Percentiles rank a stretch among this genome's conserved stretches.
phyloP scores from a whole-genome alignment of 495 filamentous ascomycete genomes.

The Penicillium bialowiezense region DNA sequence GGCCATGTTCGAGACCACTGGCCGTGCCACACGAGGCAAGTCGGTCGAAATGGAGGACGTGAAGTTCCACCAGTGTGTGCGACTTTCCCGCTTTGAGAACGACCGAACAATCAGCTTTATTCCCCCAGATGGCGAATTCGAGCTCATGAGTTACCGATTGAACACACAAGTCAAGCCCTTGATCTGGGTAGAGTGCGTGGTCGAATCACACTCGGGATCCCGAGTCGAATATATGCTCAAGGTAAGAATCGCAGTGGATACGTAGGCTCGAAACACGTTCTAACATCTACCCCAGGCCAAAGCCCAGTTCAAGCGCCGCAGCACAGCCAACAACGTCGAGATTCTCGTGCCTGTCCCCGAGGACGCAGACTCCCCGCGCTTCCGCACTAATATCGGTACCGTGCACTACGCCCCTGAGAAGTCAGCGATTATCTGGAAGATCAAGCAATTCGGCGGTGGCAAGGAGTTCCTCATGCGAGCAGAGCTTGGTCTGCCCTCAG shows the following conservation, averaged over 20 bases:
- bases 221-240: conserved; percentile 99
- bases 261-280: neutral
- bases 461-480: conserved; percentile 99
- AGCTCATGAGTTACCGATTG: conserved; percentile 98
- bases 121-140: conserved; percentile 96
- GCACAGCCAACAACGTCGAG: conserved; percentile 98
- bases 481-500: conserved; percentile 91
- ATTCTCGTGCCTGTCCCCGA: conserved; percentile 97
- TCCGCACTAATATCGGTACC: conserved; percentile 94
- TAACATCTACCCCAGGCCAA: conserved; percentile 57
- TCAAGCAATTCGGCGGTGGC: conserved; percentile 97
- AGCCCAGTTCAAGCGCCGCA: conserved; percentile 97
- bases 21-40: conserved; percentile 90
- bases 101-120: conserved; percentile 99
- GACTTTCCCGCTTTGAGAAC: conserved; percentile 94
- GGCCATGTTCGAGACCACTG: conserved; percentile 99
- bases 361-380: conserved; percentile 93
- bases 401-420: conserved; percentile 99
- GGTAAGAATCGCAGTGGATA: conserved; percentile 31
- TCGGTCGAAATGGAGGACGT: conserved; percentile 99
- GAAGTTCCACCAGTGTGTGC: conserved; percentile 99
- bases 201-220: conserved; percentile 90
- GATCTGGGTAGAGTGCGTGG: conserved; percentile 98
- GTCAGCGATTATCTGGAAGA: conserved; percentile 98
- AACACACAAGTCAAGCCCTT: conserved; percentile 98